Base-by-base conservation (phyloP, 2,329 filamentous ascomycete genomes). In the Aspergillus sp. region DNA sequence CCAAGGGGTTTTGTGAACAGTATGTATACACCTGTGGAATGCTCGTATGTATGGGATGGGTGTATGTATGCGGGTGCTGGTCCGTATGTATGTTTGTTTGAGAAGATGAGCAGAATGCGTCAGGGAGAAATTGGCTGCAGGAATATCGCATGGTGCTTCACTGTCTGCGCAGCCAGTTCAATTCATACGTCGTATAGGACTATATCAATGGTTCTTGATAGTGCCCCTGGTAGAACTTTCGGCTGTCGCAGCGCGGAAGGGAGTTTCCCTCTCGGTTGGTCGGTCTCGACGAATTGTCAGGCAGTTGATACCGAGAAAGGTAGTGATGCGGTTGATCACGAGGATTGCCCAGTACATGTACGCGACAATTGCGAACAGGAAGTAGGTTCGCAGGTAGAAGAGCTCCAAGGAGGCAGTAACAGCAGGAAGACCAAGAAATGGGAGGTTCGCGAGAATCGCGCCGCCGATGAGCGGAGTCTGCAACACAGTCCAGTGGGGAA, bases 401-500 rank as follows among this genome's bases (percentile, higher is more conserved):
- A 93, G 80, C 79, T 98, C 95, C 7, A 87, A 69, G 43, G 80
- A 76, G 3, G 89, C 83, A 55, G 85, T 88, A 56, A 96, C 78
- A 17, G 87, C 81, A 1, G 87, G 82, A 17, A 95, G 80, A 1
- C 92, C 92, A 48, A 97, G 74, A 51, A 86, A 84, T 5, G 94
- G 94, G 59, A 97, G 80, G 79, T 98, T 97, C 23, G 87, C 89
- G 46, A 98, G 80, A 1, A 94, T 72, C 7, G 93, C 93, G 57
- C 95, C 95, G 54, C 91, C 91, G 52, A 97, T 85, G 45, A 99
- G 87, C 7, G 95, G 95, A 38, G 86, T 87, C 43, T 98, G 84
- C 85, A 98, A 91, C 53, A 95, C 85, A 11, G 95, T 98, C 93
- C 93, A 98, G 84, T 91, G 96, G 1, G 95, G 95, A 79, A 98